Base-by-base conservation (phyloP, 1,284 basidiomycete genomes). In the Puccinia brachypodii region DNA sequence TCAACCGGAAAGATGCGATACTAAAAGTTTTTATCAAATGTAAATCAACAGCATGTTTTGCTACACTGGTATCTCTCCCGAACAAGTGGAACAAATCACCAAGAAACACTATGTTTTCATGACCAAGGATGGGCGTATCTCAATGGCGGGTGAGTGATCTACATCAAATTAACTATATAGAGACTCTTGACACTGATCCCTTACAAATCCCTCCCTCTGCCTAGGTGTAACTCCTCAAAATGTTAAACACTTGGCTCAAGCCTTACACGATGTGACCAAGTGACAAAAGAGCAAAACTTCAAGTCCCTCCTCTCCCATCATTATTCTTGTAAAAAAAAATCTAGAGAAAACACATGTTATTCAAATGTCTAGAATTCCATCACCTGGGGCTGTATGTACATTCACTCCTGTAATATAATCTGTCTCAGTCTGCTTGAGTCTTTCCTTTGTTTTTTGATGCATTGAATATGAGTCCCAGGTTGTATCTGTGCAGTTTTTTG, bases 61-160 rank as follows among this genome's bases (percentile, higher is more conserved):
- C 86, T 94, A 92, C 88, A 95, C 94, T 71, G 93, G 94, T 53
- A 88, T 95, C 85, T 90, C 87, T 73, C 86, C 89, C 11, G 88
- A 87, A 42, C 93, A 96, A 87, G 92, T 92, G 87, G 89, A 91
- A 86, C 89, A 89, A 79, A 87, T 98, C 87, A 89, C 91, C 36
- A 91, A 93, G 82, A 90, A 92, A 86, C 91, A 90, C 78, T 95
- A 96, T 86, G 89, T 98, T 82, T 98, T 98, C 87, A 88, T 98
- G 89, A 96, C 94, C 13, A 85, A 85, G 79, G 88, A 89, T 83
- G 85, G 86, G 0, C 82, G 84, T 31, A 85, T 85, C 64, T 84
- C 83, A 19, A 86, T 86, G 85, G 85, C 84, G n/a, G n/a, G n/a
- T n/a, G n/a, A 36, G 53, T 73, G 28, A 68, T 40, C 13, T 64